Evolutionary conservation across 2,329 filamentous ascomycete genomes (phyloP).

Genomic region (Diaporthe sp.): DNA sequence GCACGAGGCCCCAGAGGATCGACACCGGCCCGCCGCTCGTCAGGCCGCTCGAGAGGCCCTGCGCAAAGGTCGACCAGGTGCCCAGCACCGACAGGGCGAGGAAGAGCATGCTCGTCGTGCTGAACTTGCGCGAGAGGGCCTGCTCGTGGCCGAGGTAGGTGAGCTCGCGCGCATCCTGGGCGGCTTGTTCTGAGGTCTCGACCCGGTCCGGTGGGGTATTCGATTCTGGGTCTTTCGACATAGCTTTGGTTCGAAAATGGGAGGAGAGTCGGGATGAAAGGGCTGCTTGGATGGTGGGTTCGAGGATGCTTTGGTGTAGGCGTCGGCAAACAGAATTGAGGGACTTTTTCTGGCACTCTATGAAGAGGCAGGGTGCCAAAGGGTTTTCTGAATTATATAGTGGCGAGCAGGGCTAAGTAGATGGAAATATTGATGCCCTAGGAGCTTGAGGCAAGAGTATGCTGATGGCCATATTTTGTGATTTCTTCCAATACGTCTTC

Average conservation of each 20-base stretch:
- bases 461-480: neutral
- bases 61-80: neutral
- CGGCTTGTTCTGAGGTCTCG: neutral
- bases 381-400: neutral
- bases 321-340: neutral
- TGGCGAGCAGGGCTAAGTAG: neutral
- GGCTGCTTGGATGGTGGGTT: neutral
- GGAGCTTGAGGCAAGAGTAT: neutral
- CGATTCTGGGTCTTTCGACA: conserved; percentile 5
- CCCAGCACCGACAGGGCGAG: conserved; percentile 8
- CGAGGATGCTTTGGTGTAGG: neutral
- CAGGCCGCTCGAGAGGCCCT: conserved; percentile 12
- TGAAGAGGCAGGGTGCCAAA: neutral
- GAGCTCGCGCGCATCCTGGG: conserved; percentile 13
- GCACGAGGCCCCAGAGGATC: conserved; percentile 10
- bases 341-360: neutral
- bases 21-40: conserved; percentile 22
- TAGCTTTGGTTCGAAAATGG: neutral
- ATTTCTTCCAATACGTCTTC: neutral
- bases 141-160: conserved; percentile 23
- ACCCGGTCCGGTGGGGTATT: neutral
- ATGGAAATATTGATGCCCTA: neutral
- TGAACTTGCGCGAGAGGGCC: conserved; percentile 15
- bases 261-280: neutral
- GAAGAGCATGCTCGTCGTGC: conserved; percentile 17